Conservation (phyloP, 2,329 filamentous ascomycete genomes). For the Clarireedia monteithiana region DNA sequence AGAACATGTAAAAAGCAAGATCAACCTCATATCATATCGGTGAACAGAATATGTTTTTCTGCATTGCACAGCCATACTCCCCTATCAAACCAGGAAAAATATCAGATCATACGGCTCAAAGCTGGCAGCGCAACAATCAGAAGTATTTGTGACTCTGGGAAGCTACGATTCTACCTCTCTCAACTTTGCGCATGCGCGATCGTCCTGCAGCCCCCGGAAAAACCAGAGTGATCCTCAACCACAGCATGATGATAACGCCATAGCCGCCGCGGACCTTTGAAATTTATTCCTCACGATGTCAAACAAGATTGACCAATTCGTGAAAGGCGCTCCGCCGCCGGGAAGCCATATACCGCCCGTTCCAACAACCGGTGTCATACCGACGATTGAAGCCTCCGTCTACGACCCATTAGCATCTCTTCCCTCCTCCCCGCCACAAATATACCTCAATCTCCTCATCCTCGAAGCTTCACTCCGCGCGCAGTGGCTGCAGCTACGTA, state of each 20-base stretch:
- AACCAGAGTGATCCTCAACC: background rate
- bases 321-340: conserved; percentile 77
- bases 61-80: conserved; percentile 1
- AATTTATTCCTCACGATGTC: conserved; percentile 21
- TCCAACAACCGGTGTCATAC: conserved; percentile 34
- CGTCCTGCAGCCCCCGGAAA: background rate
- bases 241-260: conserved; percentile 14
- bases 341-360: conserved; percentile 33
- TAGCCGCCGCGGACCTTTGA: conserved; percentile 7
- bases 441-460: conserved; percentile 96
- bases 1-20: background rate
- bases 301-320: conserved; percentile 60
- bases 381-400: conserved; percentile 21
- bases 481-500: conserved; percentile 85
- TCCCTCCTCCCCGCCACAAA: conserved; percentile 39
- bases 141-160: background rate
- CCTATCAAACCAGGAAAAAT: background rate
- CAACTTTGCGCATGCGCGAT: background rate
- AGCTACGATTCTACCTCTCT: background rate
- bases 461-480: conserved; percentile 89
- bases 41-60: background rate
- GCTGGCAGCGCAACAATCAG: too few relatives aligned
- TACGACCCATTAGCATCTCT: conserved; percentile 29
- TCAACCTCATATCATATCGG: background rate
- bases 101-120: too few relatives aligned